These are phyloP conservation scores for Agaricus blazei DNA, from an alignment of 768 basidiomycete species.

Conservation along the genomic window DNA sequence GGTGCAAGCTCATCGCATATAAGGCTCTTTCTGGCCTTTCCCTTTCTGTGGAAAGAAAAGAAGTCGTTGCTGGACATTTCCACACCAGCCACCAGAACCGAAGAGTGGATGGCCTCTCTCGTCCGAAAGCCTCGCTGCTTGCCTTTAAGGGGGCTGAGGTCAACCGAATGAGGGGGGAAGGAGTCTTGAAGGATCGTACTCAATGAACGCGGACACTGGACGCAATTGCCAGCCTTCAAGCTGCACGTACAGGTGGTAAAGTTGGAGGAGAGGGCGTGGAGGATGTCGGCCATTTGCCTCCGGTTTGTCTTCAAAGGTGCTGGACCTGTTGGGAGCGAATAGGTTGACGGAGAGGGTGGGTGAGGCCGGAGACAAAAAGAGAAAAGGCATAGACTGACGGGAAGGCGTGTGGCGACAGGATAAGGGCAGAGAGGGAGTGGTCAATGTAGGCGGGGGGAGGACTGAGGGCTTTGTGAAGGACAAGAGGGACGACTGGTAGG, in stretches of 20 bases:
- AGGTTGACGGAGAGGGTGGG: slow-evolving; percentile 10
- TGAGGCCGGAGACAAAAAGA: slow-evolving; percentile 13
- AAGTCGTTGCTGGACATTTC: slow-evolving; percentile 33
- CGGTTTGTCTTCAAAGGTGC: too few relatives aligned
- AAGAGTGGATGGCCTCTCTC: slow-evolving; percentile 46
- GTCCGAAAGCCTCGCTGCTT: slow-evolving; percentile 57
- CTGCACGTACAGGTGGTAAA: slow-evolving; percentile 79
- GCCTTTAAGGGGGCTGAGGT: slow-evolving; percentile 65
- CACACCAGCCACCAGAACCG: slow-evolving; percentile 53
- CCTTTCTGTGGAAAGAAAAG: slow-evolving; percentile 5
- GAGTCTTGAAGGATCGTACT: slow-evolving; percentile 14
- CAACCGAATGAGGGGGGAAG: slow-evolving; percentile 18
- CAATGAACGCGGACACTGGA: slow-evolving; percentile 59
- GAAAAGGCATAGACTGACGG: slow-evolving; percentile 38
- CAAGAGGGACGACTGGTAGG: slow-evolving; percentile 28
- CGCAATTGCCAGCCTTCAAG: slow-evolving; percentile 55
- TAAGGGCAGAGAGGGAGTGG: slow-evolving; percentile 67
- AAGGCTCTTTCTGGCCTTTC: slow-evolving; percentile 16
- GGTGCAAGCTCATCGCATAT: not conserved
- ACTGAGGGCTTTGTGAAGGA: slow-evolving; percentile 35
- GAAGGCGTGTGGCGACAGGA: slow-evolving; percentile 52
- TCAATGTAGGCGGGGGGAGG: slow-evolving; percentile 58
- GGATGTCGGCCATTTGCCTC: slow-evolving; percentile 62
- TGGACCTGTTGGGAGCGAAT: slow-evolving; percentile 36
- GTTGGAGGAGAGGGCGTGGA: slow-evolving; percentile 63